Base-by-base conservation (phyloP, 2,329 filamentous ascomycete species). In the Colletotrichum godetiae region DNA sequence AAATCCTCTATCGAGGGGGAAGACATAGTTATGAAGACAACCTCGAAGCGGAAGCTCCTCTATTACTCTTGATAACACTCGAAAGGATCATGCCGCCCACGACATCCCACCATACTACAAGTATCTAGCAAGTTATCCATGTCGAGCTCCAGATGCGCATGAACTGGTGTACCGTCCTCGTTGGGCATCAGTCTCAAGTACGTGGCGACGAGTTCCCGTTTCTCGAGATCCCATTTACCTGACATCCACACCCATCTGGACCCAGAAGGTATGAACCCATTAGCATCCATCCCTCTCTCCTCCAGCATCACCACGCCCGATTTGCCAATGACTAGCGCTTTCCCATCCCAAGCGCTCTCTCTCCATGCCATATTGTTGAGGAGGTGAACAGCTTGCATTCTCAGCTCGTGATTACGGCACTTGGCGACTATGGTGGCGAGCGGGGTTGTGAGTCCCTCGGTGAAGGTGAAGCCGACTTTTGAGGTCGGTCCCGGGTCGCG, bases 221-320 rank as follows among this genome's bases (percentile, higher is more conserved):
- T 67, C 37, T 73, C 67, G 11, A 66, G 61, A 61, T 75, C 67
- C 74, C 71, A 73, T 29, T 73, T 72, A 2, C 57, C 67, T 7
- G 55, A 62, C 46, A 71, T 42, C 72, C 75, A 76, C 4, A 67
- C 35, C 76, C 76, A 77, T 7, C 76, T 37, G 15, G 68, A 49
- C 37, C 62, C 70, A 3, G 72, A 11, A 49, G 74, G 70, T 8
- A 76, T 60, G 56, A 67, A 35, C 15, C 74, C 76, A 12, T 72
- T 53, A 0, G 27, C 72, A 22, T 74, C 67, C 62, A 75, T 70
- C 10, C 72, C 74, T 31, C 53, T 49, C 66, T 77, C 76, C 49
- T 77, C 76, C 33, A 77, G 63, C 58, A 76, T 53, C 27, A 76
- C 69, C 10, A 56, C 72, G 2, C 75, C 76, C 4, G 74, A 55